Evolutionary conservation across 495 filamentous ascomycete species (phyloP).

Genomic region (Friedmanniomyces endolithicus): DNA sequence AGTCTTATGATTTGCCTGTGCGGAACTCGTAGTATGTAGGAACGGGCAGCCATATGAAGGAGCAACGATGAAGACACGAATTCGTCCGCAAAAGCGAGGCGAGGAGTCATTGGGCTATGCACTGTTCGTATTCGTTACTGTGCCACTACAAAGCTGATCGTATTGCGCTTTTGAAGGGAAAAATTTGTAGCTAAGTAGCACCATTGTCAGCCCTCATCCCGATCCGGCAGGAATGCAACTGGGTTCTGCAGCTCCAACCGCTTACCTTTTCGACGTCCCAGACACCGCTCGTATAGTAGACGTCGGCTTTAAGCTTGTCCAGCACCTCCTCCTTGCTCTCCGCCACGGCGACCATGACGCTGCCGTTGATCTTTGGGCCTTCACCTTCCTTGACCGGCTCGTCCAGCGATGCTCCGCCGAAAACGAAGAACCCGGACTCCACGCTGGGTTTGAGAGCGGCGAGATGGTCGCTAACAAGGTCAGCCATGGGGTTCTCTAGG

Average conservation of each 20-base stretch:
- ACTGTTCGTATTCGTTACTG: too few relatives aligned
- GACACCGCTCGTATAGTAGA: constrained; percentile 56
- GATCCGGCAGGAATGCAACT: background rate
- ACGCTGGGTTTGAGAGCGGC: constrained; percentile 34
- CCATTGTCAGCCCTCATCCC: background rate
- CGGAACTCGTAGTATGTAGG: too few relatives aligned
- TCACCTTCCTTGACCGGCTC: constrained; percentile 52
- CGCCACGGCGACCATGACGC: constrained; percentile 50
- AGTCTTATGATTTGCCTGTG: too few relatives aligned
- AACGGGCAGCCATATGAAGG: too few relatives aligned
- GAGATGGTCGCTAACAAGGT: constrained; percentile 36
- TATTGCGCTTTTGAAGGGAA: constrained; percentile 29
- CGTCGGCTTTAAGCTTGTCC: constrained; percentile 53
- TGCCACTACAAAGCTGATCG: background rate
- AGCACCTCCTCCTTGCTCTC: constrained; percentile 56
- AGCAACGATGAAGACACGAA: too few relatives aligned
- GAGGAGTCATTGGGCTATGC: too few relatives aligned
- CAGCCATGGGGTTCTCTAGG: too few relatives aligned
- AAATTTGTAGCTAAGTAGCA: constrained; percentile 25
- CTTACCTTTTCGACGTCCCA: constrained; percentile 72
- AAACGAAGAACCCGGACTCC: constrained; percentile 38
- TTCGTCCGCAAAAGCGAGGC: too few relatives aligned
- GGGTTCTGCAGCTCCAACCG: background rate
- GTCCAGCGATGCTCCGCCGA: constrained; percentile 61
- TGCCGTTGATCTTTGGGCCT: constrained; percentile 54